phyloP scores from a whole-genome alignment of 768 basidiomycete genomes.

The Boletus barrowsii region DNA sequence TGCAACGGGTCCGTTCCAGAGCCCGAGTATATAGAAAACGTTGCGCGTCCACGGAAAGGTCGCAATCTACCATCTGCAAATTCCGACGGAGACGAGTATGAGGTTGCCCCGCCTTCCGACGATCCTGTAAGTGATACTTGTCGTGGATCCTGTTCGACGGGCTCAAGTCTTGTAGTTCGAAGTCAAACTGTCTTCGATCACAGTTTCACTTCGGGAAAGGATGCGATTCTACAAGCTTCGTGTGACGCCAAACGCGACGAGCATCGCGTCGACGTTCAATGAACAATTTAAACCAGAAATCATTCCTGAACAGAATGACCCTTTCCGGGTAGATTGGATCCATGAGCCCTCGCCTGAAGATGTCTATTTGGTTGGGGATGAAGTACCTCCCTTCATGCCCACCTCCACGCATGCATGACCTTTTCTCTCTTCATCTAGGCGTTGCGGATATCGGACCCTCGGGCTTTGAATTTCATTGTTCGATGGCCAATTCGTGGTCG shows the following conservation, averaged over 20 bases:
- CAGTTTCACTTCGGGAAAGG: conserved; percentile 69
- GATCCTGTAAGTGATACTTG: conserved; percentile 52
- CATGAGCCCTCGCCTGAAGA: conserved; percentile 46
- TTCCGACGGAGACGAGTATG: conserved; percentile 49
- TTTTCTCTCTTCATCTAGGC: conserved; percentile 45
- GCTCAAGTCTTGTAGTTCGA: conserved; percentile 53
- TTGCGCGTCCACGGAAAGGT: conserved; percentile 53
- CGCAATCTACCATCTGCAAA: conserved; percentile 20
- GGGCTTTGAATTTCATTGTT: conserved; percentile 63
- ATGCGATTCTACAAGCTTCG: conserved; percentile 85
- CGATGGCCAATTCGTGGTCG: conserved; percentile 81
- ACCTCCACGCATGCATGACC: conserved; percentile 1
- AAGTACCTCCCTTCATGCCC: conserved; percentile 39
- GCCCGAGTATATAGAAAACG: conserved; percentile 44
- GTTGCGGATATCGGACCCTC: conserved; percentile 66
- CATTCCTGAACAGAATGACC: conserved; percentile 84
- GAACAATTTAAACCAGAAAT: conserved; percentile 79
- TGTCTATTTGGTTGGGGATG: conserved; percentile 61
- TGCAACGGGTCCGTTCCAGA: conserved; percentile 43
- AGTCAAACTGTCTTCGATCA: conserved; percentile 69
- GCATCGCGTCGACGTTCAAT: conserved; percentile 76
- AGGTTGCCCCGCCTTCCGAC: conserved; percentile 44
- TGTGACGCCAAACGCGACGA: conserved; percentile 67
- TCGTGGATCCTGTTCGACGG: background rate
- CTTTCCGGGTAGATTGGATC: conserved; percentile 84